These are phyloP conservation scores for Sphaerulina populicola DNA, from an alignment of 2,329 filamentous ascomycete species.

Conservation along the genomic window DNA sequence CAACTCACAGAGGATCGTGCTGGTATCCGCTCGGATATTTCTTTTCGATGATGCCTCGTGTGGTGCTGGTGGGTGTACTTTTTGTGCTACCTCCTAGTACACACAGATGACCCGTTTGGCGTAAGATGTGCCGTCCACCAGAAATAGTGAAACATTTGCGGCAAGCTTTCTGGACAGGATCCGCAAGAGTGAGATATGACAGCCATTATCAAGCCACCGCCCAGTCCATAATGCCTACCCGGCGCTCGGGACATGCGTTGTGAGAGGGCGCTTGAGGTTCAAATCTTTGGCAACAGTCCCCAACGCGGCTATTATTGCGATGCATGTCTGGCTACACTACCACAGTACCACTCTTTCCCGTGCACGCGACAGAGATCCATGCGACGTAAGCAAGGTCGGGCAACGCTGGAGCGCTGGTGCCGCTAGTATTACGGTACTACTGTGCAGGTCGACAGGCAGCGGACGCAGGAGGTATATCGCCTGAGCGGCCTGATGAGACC, in stretches of 20 bases:
- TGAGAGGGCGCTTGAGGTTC: background rate
- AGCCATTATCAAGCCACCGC: background rate
- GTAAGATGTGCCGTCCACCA: slow-evolving; percentile 10
- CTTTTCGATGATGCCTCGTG: slow-evolving; percentile 10
- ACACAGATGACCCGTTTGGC: background rate
- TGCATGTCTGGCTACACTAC: background rate
- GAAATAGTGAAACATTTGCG: slow-evolving; percentile 18
- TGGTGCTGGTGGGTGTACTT: slow-evolving; percentile 1
- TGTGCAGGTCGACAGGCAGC: background rate
- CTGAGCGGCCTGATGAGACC: background rate
- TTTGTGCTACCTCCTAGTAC: background rate
- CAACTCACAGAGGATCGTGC: slow-evolving; percentile 5
- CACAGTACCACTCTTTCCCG: background rate
- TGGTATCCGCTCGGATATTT: slow-evolving; percentile 19
- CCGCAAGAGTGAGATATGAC: background rate
- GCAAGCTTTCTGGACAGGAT: slow-evolving; percentile 10
- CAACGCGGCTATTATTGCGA: background rate
- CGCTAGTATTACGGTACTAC: background rate
- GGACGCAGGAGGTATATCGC: background rate
- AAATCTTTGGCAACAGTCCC: background rate
- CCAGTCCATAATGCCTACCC: background rate
- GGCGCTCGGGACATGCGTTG: background rate
- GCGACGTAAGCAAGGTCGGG: background rate
- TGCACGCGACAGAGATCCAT: background rate
- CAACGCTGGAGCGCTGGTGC: background rate